phyloP scores from a whole-genome alignment of 1,284 basidiomycete species.

The Naganishia albida region DNA sequence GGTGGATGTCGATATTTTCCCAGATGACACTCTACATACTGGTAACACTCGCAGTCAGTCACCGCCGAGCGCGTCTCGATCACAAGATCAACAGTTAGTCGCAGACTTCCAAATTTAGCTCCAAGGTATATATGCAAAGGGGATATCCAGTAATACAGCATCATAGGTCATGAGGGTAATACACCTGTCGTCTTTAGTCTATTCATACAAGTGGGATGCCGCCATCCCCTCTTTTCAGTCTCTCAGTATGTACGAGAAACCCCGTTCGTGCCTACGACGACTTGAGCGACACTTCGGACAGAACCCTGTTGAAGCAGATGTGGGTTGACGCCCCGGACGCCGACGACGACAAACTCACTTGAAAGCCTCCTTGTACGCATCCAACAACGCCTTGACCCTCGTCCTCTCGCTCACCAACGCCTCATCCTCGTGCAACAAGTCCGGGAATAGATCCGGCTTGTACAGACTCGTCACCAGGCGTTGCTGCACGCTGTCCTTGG shows the following conservation, averaged over 20 bases:
- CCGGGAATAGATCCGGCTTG: constrained; percentile 88
- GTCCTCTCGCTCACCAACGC: constrained; percentile 87
- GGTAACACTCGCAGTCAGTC: background rate
- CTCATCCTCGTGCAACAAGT: constrained; percentile 94
- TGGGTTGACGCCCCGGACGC: no score
- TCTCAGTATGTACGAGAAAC: no score
- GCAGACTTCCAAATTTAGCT: background rate
- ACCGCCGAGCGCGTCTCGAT: constrained; percentile 2
- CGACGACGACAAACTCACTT: constrained; percentile 53
- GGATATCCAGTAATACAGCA: constrained; percentile 12
- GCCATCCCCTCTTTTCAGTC: background rate
- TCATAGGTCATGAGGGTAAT: constrained; percentile 5
- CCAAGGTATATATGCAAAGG: background rate
- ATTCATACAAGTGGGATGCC: constrained; percentile 10
- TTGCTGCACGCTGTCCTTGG: constrained; percentile 95
- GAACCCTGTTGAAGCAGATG: constrained; percentile 37
- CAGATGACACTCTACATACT: background rate
- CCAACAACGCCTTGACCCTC: constrained; percentile 88
- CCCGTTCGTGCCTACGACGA: constrained; percentile 26
- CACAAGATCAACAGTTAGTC: constrained; percentile 19
- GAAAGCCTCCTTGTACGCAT: constrained; percentile 97
- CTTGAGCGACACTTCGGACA: constrained; percentile 54
- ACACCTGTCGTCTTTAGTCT: constrained; percentile 18
- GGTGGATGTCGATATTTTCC: background rate
- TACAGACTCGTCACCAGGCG: constrained; percentile 88